phyloP scores from a whole-genome alignment of 257 asterid species.

The Primulina eburnea region DNA sequence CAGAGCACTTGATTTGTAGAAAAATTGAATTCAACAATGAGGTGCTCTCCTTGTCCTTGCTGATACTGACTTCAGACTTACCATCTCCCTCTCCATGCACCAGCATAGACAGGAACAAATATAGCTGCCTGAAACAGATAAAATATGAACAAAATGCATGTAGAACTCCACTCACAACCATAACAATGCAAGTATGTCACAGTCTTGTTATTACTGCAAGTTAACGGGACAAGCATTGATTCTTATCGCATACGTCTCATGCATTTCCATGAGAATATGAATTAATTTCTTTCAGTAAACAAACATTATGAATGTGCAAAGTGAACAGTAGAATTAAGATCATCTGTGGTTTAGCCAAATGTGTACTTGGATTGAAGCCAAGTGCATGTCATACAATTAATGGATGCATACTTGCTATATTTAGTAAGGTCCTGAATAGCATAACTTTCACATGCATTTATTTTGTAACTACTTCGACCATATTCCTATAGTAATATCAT shows the following conservation, averaged over 20 bases:
- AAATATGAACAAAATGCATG: conserved; percentile 14
- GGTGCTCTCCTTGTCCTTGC: conserved; percentile 70
- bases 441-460: no score
- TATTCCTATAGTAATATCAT: no score
- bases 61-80: conserved; percentile 51
- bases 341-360: no score
- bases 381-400: no score
- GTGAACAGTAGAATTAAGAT: neutral
- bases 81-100: conserved; percentile 74
- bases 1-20: conserved; percentile 66
- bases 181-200: conserved; percentile 15
- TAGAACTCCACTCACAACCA: conserved; percentile 13
- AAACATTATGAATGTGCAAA: conserved; percentile 3
- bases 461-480: no score
- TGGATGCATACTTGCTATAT: no score
- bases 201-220: conserved; percentile 7
- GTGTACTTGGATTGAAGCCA: no score
- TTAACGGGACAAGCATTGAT: conserved; percentile 2
- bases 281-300: conserved; percentile 2
- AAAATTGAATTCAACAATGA: conserved; percentile 56
- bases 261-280: neutral
- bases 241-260: neutral
- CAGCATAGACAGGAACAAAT: conserved; percentile 84
- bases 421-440: no score
- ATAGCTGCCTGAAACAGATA: conserved; percentile 64